Evolutionary conservation across 2,329 filamentous ascomycete species (phyloP), one percentile per base, ranked within the genome.

Genomic region (Zymoseptoria crescenta): DNA sequence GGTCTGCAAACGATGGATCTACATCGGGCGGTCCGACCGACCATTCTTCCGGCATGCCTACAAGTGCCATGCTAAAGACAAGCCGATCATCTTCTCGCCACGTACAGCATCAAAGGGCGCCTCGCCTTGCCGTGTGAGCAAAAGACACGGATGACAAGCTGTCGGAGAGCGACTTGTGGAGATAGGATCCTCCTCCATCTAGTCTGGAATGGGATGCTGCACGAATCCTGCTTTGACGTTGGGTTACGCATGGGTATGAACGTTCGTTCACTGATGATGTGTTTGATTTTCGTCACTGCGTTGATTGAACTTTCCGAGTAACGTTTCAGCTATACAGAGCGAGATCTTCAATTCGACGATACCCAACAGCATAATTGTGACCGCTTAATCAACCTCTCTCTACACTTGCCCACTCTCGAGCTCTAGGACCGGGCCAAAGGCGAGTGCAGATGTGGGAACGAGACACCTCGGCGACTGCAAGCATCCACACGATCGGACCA

Each of bases 11-110:
- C 87, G 91, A 62, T 92, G 88, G 88, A 87, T 92, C 65, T 85
- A 87, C 10, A 77, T 92, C 41, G 87, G 91, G 49, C 92, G 87
- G 76, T 91, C 86, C 72, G 93, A 93, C 77, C 93, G 93, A 79
- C 92, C 89, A 3, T 95, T 89, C 89, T 95, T 93, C 74, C 81
- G 90, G 65, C 90, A 95, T 74, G 89, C 89, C 52, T 94, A 94
- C 78, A 94, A 93, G 82, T 71, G 69, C 50, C 61, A 66, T 58
- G 50, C 58, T 8, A 63, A 62, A 58, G 59, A 60, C 16, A 58
- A 58, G 10, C 56, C 55, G 16, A 20, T 9, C n/a, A n/a, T 56
- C 48, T 30, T 50, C 9, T 51, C 59, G 28, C 35, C 27, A 28
- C 56, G 56, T 2, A 63, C 55, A 41, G 55, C 54, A 19, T n/a